A percentile compares a stretch with the other conserved stretches of the same genome.
Conservation (phyloP, 148 eudicot species). For the Camellia granthamiana region DNA sequence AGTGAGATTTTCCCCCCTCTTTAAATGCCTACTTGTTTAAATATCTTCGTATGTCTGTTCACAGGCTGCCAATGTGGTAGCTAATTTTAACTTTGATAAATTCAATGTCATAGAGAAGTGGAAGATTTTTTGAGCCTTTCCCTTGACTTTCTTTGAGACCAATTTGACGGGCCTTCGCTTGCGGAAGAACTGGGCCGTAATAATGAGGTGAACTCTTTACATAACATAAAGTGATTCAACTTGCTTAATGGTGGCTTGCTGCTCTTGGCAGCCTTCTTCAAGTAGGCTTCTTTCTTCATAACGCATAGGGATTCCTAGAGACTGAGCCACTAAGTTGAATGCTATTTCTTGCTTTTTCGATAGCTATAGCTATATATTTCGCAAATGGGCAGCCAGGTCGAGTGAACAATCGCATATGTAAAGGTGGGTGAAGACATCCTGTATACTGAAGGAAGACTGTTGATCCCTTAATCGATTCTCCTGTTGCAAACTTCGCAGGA, state of each 20-base stretch:
- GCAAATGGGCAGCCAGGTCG: too few relatives aligned
- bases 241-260: slow-evolving; percentile 1
- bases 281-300: slow-evolving; percentile 1
- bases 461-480: too few relatives aligned
- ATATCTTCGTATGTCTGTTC: background rate
- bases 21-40: background rate
- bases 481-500: too few relatives aligned
- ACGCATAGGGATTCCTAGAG: background rate
- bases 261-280: slow-evolving; percentile 4
- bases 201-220: background rate
- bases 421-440: too few relatives aligned
- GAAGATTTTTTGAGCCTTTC: background rate
- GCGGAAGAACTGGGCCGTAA: background rate
- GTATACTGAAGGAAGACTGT: too few relatives aligned
- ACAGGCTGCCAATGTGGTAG: background rate
- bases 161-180: too few relatives aligned
- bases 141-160: background rate
- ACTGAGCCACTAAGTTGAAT: background rate
- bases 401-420: too few relatives aligned
- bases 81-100: background rate
- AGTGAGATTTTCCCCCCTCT: slow-evolving; percentile 14
- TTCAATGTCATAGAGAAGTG: background rate
- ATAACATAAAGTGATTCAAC: slow-evolving; percentile 4
- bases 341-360: background rate
- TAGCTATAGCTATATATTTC: too few relatives aligned